A percentile compares a stretch with the other conserved stretches of the same genome.
Conservation (phyloP, 2,329 filamentous ascomycete species). For the Tolypocladium guangdongense region DNA sequence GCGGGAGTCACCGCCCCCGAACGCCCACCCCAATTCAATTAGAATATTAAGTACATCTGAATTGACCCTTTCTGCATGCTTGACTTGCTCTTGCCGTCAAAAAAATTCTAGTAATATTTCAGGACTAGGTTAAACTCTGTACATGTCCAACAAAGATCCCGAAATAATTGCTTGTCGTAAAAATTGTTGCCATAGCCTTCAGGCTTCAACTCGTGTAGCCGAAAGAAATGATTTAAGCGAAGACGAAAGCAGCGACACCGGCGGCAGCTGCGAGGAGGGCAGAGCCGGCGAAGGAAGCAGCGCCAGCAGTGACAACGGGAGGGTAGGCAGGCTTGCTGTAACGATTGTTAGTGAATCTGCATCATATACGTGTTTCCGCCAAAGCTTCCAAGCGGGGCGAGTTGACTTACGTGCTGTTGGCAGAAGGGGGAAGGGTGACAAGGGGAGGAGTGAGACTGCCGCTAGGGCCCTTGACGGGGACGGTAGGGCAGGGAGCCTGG, state of each 20-base stretch:
- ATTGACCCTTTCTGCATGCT: conserved; percentile 5
- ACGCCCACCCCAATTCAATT: conserved; percentile 24
- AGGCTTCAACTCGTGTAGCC: conserved; percentile 26
- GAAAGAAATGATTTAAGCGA: conserved; percentile 37
- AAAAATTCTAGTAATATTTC: conserved; percentile 22
- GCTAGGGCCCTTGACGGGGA: conserved; percentile 7
- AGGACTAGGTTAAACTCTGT: conserved; percentile 26
- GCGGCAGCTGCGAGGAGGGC: conserved; percentile 42
- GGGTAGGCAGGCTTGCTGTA: conserved; percentile 16
- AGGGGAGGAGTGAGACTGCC: conserved; percentile 24
- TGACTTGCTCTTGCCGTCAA: conserved; percentile 8
- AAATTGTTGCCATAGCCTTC: conserved; percentile 25
- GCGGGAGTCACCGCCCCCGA: conserved; percentile 7
- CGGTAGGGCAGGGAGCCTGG: conserved; percentile 30
- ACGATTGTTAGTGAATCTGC: background rate
- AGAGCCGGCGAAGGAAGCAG: conserved; percentile 41
- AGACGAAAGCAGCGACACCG: conserved; percentile 41
- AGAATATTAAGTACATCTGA: conserved; percentile 35
- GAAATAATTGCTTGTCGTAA: conserved; percentile 20
- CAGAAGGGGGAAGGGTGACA: conserved; percentile 27
- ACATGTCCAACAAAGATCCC: conserved; percentile 23
- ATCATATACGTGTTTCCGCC: too few species aligned
- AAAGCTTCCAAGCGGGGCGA: too few species aligned
- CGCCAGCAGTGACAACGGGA: conserved; percentile 37
- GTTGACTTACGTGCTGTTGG: conserved; percentile 16